A percentile compares a stretch with the other conserved stretches of the same genome.
Evolutionary conservation across 2,329 filamentous ascomycete species (phyloP).

Genomic region (Salinomyces thailandicus): DNA sequence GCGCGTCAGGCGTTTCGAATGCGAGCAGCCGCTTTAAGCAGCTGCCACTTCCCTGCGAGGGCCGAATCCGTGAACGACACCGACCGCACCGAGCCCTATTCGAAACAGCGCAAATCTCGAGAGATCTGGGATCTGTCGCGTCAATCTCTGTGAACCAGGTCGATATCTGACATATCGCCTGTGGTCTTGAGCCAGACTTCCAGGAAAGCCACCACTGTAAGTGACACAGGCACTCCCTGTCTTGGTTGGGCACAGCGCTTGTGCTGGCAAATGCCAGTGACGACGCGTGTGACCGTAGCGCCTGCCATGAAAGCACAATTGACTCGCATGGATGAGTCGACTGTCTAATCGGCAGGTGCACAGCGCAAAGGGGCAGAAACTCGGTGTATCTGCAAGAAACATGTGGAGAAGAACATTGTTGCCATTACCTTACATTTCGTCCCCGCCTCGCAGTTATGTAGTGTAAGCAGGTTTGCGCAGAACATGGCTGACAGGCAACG

Average conservation of each 20-base stretch:
- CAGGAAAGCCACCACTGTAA: too few relatives aligned
- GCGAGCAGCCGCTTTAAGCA: neutral
- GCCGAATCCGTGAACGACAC: neutral
- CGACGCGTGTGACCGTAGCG: slow-evolving; percentile 7
- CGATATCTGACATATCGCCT: neutral
- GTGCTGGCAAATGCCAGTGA: neutral
- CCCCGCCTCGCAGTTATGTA: too few relatives aligned
- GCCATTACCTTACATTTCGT: too few relatives aligned
- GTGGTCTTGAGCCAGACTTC: neutral
- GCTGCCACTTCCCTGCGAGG: neutral
- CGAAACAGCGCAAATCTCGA: slow-evolving; percentile 1
- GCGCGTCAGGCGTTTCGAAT: slow-evolving; percentile 1
- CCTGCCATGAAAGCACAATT: neutral
- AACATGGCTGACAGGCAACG: slow-evolving; percentile 5
- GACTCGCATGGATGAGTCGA: neutral
- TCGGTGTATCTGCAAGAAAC: too few relatives aligned
- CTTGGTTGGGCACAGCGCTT: slow-evolving; percentile 1
- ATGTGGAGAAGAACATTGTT: too few relatives aligned
- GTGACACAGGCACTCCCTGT: slow-evolving; percentile 2
- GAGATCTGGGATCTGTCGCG: slow-evolving; percentile 1
- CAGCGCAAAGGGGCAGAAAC: neutral
- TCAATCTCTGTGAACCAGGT: neutral
- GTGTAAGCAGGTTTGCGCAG: too few relatives aligned
- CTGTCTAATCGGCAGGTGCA: neutral
- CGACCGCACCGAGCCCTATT: neutral